Evolutionary conservation across 352 stramenopile genomes (phyloP), one percentile per base, ranked within the genome.

Genomic region (Phytophthora pinifolia): DNA sequence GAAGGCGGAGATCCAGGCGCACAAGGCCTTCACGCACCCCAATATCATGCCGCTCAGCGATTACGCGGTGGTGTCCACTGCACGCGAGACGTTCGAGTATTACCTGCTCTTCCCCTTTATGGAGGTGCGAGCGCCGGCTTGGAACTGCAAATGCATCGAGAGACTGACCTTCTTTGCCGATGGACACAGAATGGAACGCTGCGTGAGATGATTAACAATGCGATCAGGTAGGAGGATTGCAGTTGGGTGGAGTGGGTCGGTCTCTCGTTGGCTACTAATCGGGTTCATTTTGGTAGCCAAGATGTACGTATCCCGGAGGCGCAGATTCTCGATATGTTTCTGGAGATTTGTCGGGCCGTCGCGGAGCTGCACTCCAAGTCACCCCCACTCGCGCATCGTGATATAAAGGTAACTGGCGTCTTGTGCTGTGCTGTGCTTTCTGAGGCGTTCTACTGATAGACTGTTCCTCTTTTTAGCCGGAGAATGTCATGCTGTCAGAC

Each of bases 31-130:
- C 45, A 18, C 54, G 3, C 83, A 96, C 53, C 78, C 79, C 6
- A 81, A 96, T 53, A 76, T 96, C 29, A 94, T 97, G 86, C 76
- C 86, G 14, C 61, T 96, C 7, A 70, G 66, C 20, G 85, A 93
- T 46, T 92, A 90, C 37, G 76, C 79, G 1, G 81, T 91, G 10
- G 55, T 88, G 10, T 80, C 81, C 2, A 46, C 67, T n/a, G 63
- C 72, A 14, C 31, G 57, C 10, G 53, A 78, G 9, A 60, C 49
- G 6, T 76, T 82, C 44, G 82, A 86, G 56, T 92, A 89, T 62
- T 96, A 92, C 62, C 45, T 96, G 47, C 70, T 96, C 13, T 96
- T 94, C 51, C 88, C 88, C 6, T 84, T 82, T 54, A 88, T 93
- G 67, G 75, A 91, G 80, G 83, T 90, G 33, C 22, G 58, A 41